Evolutionary conservation across 495 filamentous ascomycete genomes (phyloP).

Genomic region (Recurvomyces mirabilis): DNA sequence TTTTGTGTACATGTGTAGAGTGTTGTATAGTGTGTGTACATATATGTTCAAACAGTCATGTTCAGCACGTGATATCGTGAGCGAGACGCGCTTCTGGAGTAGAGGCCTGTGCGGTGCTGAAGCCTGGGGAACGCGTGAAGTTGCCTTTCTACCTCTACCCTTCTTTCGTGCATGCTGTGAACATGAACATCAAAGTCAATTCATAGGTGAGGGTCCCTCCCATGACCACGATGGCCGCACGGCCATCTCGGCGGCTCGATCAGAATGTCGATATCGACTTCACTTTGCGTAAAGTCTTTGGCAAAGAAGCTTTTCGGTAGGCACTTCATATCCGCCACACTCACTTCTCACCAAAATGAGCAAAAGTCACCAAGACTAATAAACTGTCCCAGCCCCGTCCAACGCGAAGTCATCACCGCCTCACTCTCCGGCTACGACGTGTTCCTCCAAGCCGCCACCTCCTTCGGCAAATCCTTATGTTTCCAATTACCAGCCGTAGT

Average conservation of each 20-base stretch:
- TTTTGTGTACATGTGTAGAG: neutral
- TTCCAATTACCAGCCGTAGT: constrained; percentile 88
- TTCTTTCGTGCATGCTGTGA: too few species aligned
- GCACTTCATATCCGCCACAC: constrained; percentile 11
- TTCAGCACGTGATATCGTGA: constrained; percentile 1
- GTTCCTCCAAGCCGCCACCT: constrained; percentile 91
- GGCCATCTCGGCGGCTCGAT: neutral
- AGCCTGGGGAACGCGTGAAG: too few species aligned
- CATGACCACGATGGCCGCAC: too few species aligned
- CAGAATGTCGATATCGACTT: constrained; percentile 60
- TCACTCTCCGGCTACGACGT: constrained; percentile 79
- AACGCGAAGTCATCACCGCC: constrained; percentile 75
- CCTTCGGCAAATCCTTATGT: constrained; percentile 89
- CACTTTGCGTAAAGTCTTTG: constrained; percentile 71
- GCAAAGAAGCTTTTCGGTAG: constrained; percentile 62
- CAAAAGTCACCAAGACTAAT: too few species aligned
- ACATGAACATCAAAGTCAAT: too few species aligned
- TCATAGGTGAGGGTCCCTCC: too few species aligned
- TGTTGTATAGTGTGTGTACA: neutral
- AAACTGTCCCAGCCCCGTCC: constrained; percentile 49
- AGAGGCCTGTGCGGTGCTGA: neutral
- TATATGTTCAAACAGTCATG: too few species aligned
- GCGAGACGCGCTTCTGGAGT: neutral
- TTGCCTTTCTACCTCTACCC: too few species aligned
- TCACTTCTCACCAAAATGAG: too few species aligned